Base-by-base conservation (phyloP, 176 grass and related monocot species). In the Zoysia pacifica region DNA sequence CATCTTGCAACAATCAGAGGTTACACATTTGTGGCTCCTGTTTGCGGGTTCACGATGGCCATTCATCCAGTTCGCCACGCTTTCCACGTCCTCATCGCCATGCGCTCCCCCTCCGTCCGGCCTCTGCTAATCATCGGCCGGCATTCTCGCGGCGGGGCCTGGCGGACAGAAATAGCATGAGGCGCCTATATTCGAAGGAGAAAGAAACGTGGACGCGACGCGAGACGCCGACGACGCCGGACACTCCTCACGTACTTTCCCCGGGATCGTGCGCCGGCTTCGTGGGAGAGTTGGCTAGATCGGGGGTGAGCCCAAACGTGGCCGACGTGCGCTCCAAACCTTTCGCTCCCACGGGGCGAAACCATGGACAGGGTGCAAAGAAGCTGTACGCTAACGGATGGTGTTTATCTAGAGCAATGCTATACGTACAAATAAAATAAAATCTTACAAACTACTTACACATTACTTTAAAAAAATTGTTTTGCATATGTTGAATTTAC, bases 131-230 rank as follows among this genome's bases (percentile, higher is more conserved):
- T 78, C 76, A 66, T 43, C 18, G 14, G 19, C 58, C 15, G 6
- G 62, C 61, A 11, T 11, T 35, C 60, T 5, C 16, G 20, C 59
- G 38, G 28, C 63, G 7, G 37, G 2, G 35, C 36, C 59, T 50
- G 18, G 79, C 43, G 35, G 69, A 69, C 75, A 18, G 11, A 83
- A 83, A 79, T 79, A 68, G 75, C 86, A 62, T 68, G 80, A 73
- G 66, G 80, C 74, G 35, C 40, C 73, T 50, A 44, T 42, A 65
- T 20, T 67, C 18, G 10, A 12, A 37, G 79, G 48, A 7, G 18
- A 58, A 72, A 78, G 67, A 78, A 87, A 82, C 81, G 81, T 84
- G 81, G 55, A 75, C 1, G 86, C 63, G 19, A 53, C 80, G 13
- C 9, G 11, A 4, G 11, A 4, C 19, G 75, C 44, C 86, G 60